Evolutionary conservation across 202 grass and related monocot species (phyloP), one percentile per base, ranked within the genome.

Genomic region (Hordeum pubiflorum): DNA sequence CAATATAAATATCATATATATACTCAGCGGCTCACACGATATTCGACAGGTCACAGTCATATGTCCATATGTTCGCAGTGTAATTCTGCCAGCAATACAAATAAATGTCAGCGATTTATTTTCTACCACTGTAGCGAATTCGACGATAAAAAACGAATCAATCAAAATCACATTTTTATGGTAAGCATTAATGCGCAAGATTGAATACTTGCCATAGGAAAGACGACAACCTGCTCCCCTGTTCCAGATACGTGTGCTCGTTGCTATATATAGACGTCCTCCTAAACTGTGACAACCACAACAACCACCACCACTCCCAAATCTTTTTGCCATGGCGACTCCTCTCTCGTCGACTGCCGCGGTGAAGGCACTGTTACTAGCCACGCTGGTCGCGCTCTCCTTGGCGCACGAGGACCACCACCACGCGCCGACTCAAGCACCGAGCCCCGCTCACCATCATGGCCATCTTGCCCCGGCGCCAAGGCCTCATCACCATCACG

Each of bases 281-380:
- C 44, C 11, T 17, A 5, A 1, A 3, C 24, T n/a, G 10, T 3
- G 22, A 21, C 14, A 65, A 41, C 12, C 50, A 54, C 50, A 54
- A n/a, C 2, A 54, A n/a, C 10, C 40, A 29, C 43, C 43, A 54
- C 31, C 29, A 55, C 11, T 24, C n/a, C 29, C 23, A 63, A 8
- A 84, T 44, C 56, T 29, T 72, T 1, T 58, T 39, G 12, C 57
- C 65, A 85, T 89, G 87, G 58, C 48, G 34, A 76, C 58, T 27
- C 9, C 20, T 7, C 63, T 80, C 37, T 12, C 69, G 46, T 7
- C 44, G 20, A 58, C 79, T 39, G 22, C 39, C 3, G 4, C 37
- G 20, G 46, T 68, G 11, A 74, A 74, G 59, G 13, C 86, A 15
- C 36, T 75, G 11, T 36, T 87, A 26, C 7, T 82, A 27, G 67